phyloP scores from a whole-genome alignment of 345 rosid species.

The Citrus trifoliata region DNA sequence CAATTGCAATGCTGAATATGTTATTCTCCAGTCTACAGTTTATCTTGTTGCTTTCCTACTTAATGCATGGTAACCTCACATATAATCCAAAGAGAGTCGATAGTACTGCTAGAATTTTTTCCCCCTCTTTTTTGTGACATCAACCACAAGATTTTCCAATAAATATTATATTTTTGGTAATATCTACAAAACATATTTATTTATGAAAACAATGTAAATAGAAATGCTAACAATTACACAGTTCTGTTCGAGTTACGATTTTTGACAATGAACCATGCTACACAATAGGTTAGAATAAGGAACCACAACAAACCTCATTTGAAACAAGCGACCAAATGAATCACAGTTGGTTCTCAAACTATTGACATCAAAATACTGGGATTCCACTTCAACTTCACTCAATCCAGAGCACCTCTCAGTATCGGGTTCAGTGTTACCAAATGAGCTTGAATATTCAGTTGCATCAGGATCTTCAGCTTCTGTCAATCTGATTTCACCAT shows the following conservation, averaged over 20 bases:
- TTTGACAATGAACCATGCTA: neutral
- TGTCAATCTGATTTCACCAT: slow-evolving; percentile 19
- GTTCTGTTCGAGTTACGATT: neutral
- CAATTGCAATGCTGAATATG: neutral
- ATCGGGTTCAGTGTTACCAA: slow-evolving; percentile 65
- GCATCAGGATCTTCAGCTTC: slow-evolving; percentile 67
- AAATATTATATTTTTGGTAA: neutral
- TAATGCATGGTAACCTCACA: neutral
- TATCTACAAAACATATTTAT: neutral
- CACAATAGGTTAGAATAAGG: neutral
- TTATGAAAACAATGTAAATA: neutral
- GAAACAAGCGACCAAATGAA: slow-evolving; percentile 48
- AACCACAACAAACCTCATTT: slow-evolving; percentile 44
- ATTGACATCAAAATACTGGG: slow-evolving; percentile 52
- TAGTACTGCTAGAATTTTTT: neutral
- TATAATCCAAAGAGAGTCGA: neutral
- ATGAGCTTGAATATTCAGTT: slow-evolving; percentile 86
- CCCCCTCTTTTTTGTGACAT: too few species aligned
- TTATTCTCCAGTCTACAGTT: neutral
- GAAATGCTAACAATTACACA: neutral
- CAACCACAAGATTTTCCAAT: neutral
- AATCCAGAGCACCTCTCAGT: slow-evolving; percentile 41
- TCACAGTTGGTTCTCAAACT: slow-evolving; percentile 56
- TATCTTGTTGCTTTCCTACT: neutral
- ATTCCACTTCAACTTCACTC: slow-evolving; percentile 80